These are phyloP conservation scores for Cryphonectria radicalis DNA, from an alignment of 2,329 filamentous ascomycete genomes.

Conservation along the genomic window DNA sequence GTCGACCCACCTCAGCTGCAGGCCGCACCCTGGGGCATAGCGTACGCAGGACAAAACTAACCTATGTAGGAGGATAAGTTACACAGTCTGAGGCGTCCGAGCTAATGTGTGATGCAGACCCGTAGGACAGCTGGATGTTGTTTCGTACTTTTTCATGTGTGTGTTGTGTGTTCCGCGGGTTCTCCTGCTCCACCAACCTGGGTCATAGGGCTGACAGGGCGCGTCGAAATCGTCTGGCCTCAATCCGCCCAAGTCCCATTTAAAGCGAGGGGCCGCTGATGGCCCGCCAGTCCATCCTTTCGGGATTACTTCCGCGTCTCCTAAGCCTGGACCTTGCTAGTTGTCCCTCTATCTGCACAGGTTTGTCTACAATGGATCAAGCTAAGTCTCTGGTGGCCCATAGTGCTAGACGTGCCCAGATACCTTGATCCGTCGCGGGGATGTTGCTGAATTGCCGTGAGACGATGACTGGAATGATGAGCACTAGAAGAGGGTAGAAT, in stretches of 20 bases:
- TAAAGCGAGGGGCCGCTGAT: neutral
- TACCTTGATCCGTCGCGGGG: neutral
- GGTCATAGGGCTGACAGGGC: conserved; percentile 20
- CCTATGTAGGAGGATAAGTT: neutral
- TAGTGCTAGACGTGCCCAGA: neutral
- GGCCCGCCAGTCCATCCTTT: neutral
- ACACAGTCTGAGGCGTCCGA: neutral
- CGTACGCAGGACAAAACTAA: neutral
- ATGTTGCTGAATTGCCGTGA: neutral
- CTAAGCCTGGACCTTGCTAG: neutral
- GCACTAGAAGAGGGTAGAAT: neutral
- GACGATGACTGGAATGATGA: neutral
- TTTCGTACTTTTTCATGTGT: neutral
- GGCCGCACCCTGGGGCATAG: neutral
- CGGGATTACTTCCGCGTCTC: neutral
- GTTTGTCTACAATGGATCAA: neutral
- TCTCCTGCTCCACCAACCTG: conserved; percentile 3
- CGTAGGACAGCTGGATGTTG: neutral
- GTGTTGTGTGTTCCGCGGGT: neutral
- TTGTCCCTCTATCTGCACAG: neutral
- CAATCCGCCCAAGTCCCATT: neutral
- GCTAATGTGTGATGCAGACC: neutral
- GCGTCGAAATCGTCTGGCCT: neutral
- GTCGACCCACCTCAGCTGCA: conserved; percentile 2
- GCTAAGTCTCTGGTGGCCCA: neutral